Percentiles rank a stretch among this genome's conserved stretches.
These are phyloP conservation scores for Phanerodontia chrysosporium DNA, from an alignment of 768 basidiomycete species.

Conservation along the genomic window DNA sequence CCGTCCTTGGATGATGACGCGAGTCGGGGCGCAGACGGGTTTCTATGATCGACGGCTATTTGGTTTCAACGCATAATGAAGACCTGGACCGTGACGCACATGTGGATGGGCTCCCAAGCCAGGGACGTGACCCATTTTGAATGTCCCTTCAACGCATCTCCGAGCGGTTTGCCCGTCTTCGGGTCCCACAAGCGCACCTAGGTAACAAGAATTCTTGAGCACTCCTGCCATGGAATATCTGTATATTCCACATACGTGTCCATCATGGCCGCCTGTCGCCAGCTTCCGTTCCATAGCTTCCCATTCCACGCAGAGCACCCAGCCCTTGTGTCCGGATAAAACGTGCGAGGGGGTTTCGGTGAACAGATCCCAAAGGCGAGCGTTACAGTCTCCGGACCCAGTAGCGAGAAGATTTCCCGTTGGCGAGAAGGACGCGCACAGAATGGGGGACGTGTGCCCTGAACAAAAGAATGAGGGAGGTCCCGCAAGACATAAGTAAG, in stretches of 20 bases:
- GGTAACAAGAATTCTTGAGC: not conserved
- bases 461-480: slow-evolving; percentile 10
- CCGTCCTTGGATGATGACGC: slow-evolving; percentile 96
- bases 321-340: slow-evolving; percentile 85
- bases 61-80: not conserved
- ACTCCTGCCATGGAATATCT: not conserved
- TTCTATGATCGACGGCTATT: slow-evolving; percentile 41
- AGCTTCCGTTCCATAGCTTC: slow-evolving; percentile 87
- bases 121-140: slow-evolving; percentile 95
- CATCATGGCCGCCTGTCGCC: slow-evolving; percentile 93
- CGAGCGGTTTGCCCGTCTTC: slow-evolving; percentile 81
- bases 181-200: slow-evolving; percentile 93
- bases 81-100: slow-evolving; percentile 44
- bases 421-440: slow-evolving; percentile 94
- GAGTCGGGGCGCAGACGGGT: slow-evolving; percentile 71
- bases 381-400: slow-evolving; percentile 91
- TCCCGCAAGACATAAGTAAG: slow-evolving; percentile 6
- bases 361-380: slow-evolving; percentile 89
- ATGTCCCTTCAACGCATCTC: slow-evolving; percentile 89
- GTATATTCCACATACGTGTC: slow-evolving; percentile 62
- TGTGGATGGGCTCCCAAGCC: slow-evolving; percentile 93
- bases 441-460: slow-evolving; percentile 91
- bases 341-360: slow-evolving; percentile 90
- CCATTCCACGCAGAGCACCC: slow-evolving; percentile 98
- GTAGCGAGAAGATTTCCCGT: slow-evolving; percentile 90